phyloP scores from a whole-genome alignment of 164 flowering plant genomes.

The Aristolochia contorta region DNA sequence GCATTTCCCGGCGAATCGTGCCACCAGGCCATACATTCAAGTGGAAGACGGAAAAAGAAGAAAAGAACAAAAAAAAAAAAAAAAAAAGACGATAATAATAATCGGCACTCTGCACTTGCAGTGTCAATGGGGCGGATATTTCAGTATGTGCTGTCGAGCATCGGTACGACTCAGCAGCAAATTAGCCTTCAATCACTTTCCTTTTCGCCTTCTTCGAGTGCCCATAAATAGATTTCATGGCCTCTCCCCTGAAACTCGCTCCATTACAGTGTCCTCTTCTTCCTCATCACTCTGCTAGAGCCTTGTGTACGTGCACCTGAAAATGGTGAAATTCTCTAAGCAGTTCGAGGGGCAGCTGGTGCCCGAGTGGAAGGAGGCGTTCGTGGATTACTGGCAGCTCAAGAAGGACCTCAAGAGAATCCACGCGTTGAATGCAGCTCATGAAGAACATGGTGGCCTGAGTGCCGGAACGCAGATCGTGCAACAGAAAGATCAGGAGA shows the following conservation, averaged over 20 bases:
- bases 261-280: not conserved
- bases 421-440: conserved; percentile 26
- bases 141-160: conserved; percentile 57
- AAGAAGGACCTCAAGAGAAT: conserved; percentile 84
- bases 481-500: not conserved
- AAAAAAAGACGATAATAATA: conserved; percentile 25
- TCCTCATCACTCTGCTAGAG: not conserved
- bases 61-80: not conserved
- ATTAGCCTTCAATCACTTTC: conserved; percentile 23
- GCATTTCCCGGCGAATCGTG: conserved; percentile 24
- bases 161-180: conserved; percentile 12
- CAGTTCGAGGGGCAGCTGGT: conserved; percentile 92
- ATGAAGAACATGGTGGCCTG: too few relatives aligned
- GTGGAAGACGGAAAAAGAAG: conserved; percentile 26
- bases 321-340: conserved; percentile 94
- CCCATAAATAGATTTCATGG: conserved; percentile 37
- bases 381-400: conserved; percentile 84
- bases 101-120: too few relatives aligned
- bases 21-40: conserved; percentile 21
- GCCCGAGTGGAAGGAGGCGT: conserved; percentile 99
- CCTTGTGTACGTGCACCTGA: not conserved
- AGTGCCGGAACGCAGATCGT: not conserved
- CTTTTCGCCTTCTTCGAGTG: conserved; percentile 7
- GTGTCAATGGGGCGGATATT: conserved; percentile 37
- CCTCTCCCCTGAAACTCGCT: conserved; percentile 10